Percentiles rank a stretch among this genome's conserved stretches.
Conservation (phyloP, 257 asterid species). For the Solanum infundibuliforme region DNA sequence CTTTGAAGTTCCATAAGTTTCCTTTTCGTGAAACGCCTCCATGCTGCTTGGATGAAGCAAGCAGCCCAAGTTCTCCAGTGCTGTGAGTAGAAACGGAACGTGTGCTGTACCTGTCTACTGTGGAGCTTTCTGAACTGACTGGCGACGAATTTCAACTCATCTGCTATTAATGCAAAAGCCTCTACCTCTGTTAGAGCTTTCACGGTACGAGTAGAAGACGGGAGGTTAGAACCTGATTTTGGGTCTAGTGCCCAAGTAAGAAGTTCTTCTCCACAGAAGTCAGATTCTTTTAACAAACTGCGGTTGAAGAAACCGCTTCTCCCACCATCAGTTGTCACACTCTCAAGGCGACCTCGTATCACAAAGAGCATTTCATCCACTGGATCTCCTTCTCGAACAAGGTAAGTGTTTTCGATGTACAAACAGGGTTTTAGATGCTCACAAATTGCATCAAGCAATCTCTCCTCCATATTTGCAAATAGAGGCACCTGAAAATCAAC, state of each 20-base stretch:
- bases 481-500: conserved; percentile 65
- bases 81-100: conserved; percentile 10
- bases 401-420: conserved; percentile 10
- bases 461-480: conserved; percentile 94
- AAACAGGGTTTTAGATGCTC: conserved; percentile 91
- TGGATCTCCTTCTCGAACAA: conserved; percentile 19
- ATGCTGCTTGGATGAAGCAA: conserved; percentile 34
- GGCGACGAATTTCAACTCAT: conserved; percentile 10
- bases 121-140: conserved; percentile 13
- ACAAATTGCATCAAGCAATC: conserved; percentile 86
- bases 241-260: conserved; percentile 14
- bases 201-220: conserved; percentile 12
- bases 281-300: not conserved
- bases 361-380: conserved; percentile 19
- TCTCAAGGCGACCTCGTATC: conserved; percentile 15
- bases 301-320: conserved; percentile 15
- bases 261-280: conserved; percentile 15
- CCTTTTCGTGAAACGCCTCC: conserved; percentile 80
- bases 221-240: conserved; percentile 3
- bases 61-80: conserved; percentile 15
- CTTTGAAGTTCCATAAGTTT: conserved; percentile 54
- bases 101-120: conserved; percentile 13
- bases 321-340: conserved; percentile 14
- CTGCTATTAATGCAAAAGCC: conserved; percentile 10
- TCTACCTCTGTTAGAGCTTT: conserved; percentile 9